Base-by-base conservation (phyloP, 192 early-diverging fungal species). In the Coemansia sp. region DNA sequence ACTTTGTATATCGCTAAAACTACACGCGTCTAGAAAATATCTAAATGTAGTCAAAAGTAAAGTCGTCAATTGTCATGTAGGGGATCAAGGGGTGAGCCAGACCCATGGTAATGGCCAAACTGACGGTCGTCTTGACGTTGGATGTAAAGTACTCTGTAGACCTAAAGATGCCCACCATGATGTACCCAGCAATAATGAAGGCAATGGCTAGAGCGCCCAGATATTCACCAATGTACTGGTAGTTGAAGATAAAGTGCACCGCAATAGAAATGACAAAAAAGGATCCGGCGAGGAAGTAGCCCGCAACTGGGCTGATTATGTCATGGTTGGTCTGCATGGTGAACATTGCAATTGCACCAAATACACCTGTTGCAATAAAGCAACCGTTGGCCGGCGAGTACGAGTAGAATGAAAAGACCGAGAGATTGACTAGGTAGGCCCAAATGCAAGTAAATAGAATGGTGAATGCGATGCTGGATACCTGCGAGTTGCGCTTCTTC, bases 151-250 rank as follows among this genome's bases (percentile, higher is more conserved):
- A 34, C 14, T 34, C 53, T 16, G 26, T 56, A 0, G 53, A 56
- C 8, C 53, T 56, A 34, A 34, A 56, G 33, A 56, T 56, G 14
- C 53, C 53, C n/a, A 56, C 31, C 53, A 56, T 56, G 16, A 56
- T 56, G n/a, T 56, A 56, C 7, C 11, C 53, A 16, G 53, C 33
- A 20, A 56, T 34, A 34, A 56, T 34, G 31, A 56, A 34, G 1
- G 28, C 53, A 34, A 56, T 56, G 8, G 53, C 53, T 31, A 56
- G 53, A 56, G 53, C 53, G n/a, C 53, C 53, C 53, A 56, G 26
- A 18, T 56, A 56, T 31, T 56, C 53, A n/a, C 28, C 53, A n/a
- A 56, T 28, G 14, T 9, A 18, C 10, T 56, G 13, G 33, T 56
- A 56, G n/a, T 31, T 34, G 6, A 35, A 56, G 26, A 56, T 34